Evolutionary conservation across 371 early-diverging fungal species (phyloP), one percentile per base, ranked within the genome.

Genomic region (Lichtheimia ornata): DNA sequence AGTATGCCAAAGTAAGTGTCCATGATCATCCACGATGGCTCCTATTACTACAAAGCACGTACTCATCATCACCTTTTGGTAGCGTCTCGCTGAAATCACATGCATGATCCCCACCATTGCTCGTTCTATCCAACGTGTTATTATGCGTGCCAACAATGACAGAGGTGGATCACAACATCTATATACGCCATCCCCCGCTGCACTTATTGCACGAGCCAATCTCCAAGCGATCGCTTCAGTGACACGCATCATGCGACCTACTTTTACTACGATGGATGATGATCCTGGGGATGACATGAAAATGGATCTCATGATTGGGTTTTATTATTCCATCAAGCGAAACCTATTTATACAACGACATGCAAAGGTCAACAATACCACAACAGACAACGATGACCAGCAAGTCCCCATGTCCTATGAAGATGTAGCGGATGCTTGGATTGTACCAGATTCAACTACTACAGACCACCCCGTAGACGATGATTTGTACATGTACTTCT

Each of bases 51-150:
- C 24, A 51, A 27, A 51, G 17, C 24, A n/a, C 9, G 5, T 35
- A 35, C 9, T 35, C 11, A 35, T 35, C 35, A 22, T 22, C 7
- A 4, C 28, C 9, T 9, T 11, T 30, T 3, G 30, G 12, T 47
- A 58, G 58, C 24, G 50, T 50, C 25, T 58, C 11, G 50, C 15
- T 15, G 50, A 58, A 17, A 35, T 35, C 2, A 50, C 50, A 3
- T 30, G 35, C 15, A 30, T 18, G 25, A 27, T 58, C 12, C 58
- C 58, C 11, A 11, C 27, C 20, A 58, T 58, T 15, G 58, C 58
- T 12, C 47, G 35, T 13, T 58, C 58, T 17, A 40, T 50, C 4
- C 50, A 58, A 18, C 25, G 25, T 27, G 40, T 58, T 5, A 20
- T 58, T n/a, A 18, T 18, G 17, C 35, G 35, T 35, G 35, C 35